These are phyloP conservation scores for Suillus paluster DNA, from an alignment of 768 basidiomycete genomes.

Conservation along the genomic window DNA sequence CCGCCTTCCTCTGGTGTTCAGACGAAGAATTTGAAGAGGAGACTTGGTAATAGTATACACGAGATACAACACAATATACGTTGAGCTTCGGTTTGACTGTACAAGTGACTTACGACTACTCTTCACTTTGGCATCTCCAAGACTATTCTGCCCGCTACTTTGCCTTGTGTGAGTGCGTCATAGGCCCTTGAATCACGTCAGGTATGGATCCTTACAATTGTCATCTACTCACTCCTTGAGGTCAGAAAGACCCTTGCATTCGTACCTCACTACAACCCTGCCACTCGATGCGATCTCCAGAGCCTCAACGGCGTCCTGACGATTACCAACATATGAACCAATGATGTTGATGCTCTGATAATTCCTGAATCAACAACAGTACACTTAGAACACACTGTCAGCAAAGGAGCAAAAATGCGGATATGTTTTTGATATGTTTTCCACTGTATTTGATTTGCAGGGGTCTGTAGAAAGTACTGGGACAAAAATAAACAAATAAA, in stretches of 20 bases:
- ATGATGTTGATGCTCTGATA: slow-evolving; percentile 30
- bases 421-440: too few species aligned
- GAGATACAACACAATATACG: neutral
- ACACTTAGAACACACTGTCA: too few species aligned
- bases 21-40: neutral
- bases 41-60: neutral
- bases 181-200: slow-evolving; percentile 35
- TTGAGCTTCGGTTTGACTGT: neutral
- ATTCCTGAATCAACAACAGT: slow-evolving; percentile 2
- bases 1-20: slow-evolving; percentile 14
- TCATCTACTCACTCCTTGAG: slow-evolving; percentile 51
- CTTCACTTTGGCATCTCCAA: slow-evolving; percentile 38
- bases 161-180: slow-evolving; percentile 43
- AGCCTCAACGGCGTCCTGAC: slow-evolving; percentile 85
- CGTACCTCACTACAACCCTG: slow-evolving; percentile 65
- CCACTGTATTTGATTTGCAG: too few species aligned
- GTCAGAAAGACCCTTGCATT: slow-evolving; percentile 49
- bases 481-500: too few species aligned
- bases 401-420: too few species aligned
- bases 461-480: too few species aligned
- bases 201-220: neutral
- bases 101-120: neutral
- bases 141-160: slow-evolving; percentile 47
- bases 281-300: slow-evolving; percentile 75
- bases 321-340: slow-evolving; percentile 62